Base-by-base conservation (phyloP, 495 filamentous ascomycete species). In the Penicillium diatomitis region DNA sequence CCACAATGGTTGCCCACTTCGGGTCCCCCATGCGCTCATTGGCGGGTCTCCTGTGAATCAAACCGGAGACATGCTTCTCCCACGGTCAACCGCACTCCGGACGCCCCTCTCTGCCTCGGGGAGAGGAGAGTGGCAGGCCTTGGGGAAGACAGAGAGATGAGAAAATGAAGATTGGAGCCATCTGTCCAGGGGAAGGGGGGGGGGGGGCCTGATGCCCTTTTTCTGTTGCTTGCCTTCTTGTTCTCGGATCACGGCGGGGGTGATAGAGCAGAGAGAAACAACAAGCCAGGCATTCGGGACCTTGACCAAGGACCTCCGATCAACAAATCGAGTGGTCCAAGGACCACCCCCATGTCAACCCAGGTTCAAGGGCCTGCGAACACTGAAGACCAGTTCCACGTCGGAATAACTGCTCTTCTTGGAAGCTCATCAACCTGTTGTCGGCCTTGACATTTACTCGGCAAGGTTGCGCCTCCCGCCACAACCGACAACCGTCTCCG, bases 1-100 rank as follows among this genome's bases (percentile, higher is more conserved):
- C 51, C 32, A 40, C 9, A 3, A 37, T 32, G 38, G 46, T 56
- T 57, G 53, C 50, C 53, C 50, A 57, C 33, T 6, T 7, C 5
- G 38, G 34, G n/a, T 8, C 11, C 3, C 37, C 49, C 4, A 10
- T 7, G 11, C 40, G 10, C 44, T 49, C 4, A 49, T 56, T 49
- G 52, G 52, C 27, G 20, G 41, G 8, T 38, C 6, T 6, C 38
- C 36, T 28, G 37, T 38, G 28, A 34, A 47, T 20, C 20, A 53
- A 54, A 54, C 27, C 38, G 52, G 52, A 50, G 52, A 34, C n/a
- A 2, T 32, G 30, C 51, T 32, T 49, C 20, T 20, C 20, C 47
- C 52, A 44, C 44, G 44, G 38, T 50, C 39, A 40, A 41, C 33
- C 31, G 41, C 11, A 4, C 44, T 49, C 33, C 29, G 31, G 39